A percentile compares a stretch with the other conserved stretches of the same genome.
Evolutionary conservation across 495 filamentous ascomycete species (phyloP).

Genomic region (Cairneyella variabilis): DNA sequence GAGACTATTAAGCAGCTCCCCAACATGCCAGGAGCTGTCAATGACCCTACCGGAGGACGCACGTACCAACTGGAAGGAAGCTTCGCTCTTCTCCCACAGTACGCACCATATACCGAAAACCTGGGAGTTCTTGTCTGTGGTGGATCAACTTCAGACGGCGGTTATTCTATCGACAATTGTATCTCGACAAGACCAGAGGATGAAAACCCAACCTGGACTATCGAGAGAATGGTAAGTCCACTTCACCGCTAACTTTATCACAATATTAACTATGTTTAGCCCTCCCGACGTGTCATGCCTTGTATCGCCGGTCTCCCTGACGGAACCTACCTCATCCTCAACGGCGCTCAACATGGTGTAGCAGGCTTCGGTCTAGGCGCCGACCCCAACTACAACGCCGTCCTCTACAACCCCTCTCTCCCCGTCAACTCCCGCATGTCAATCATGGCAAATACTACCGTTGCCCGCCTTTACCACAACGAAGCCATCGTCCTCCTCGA

Average conservation of each 20-base stretch:
- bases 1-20: too few species aligned
- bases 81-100: slow-evolving; percentile 53
- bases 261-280: slow-evolving; percentile 19
- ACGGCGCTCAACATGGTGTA: too few species aligned
- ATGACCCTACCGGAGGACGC: slow-evolving; percentile 51
- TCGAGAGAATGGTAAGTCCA: slow-evolving; percentile 55
- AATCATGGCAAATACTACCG: slow-evolving; percentile 61
- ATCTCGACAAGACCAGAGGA: slow-evolving; percentile 56
- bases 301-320: too few species aligned
- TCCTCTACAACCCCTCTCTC: slow-evolving; percentile 57
- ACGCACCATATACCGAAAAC: slow-evolving; percentile 51
- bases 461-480: slow-evolving; percentile 46
- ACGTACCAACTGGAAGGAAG: slow-evolving; percentile 61
- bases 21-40: slow-evolving; percentile 57
- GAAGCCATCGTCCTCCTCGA: slow-evolving; percentile 63
- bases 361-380: slow-evolving; percentile 60
- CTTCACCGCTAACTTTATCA: slow-evolving; percentile 7
- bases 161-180: slow-evolving; percentile 59
- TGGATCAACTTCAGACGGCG: slow-evolving; percentile 48
- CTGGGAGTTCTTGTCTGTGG: slow-evolving; percentile 56
- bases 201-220: slow-evolving; percentile 47
- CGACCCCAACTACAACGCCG: slow-evolving; percentile 55
- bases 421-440: slow-evolving; percentile 53
- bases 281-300: slow-evolving; percentile 56
- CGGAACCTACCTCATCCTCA: slow-evolving; percentile 60